These are phyloP conservation scores for Monosporozyma solicola DNA, from an alignment of 805 yeast species.

Conservation along the genomic window DNA sequence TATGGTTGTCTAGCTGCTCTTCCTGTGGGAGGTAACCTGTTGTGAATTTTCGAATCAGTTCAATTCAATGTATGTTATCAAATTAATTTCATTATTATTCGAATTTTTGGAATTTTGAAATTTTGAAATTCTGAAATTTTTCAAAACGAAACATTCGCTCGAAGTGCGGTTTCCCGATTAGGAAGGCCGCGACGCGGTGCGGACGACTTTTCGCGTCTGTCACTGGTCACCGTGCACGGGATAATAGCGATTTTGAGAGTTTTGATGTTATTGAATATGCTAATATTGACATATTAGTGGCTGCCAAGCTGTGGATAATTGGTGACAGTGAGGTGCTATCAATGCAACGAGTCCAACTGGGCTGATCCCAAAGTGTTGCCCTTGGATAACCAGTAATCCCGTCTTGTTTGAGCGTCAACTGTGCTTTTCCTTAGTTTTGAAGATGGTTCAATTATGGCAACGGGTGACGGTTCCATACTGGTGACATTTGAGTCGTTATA, in stretches of 20 bases:
- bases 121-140: neutral
- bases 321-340: no score
- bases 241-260: neutral
- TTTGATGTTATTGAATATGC: neutral
- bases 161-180: neutral
- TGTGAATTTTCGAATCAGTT: no score
- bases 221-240: neutral
- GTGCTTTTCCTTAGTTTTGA: constrained; percentile 11
- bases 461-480: constrained; percentile 1
- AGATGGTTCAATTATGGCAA: neutral
- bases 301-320: neutral
- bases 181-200: neutral
- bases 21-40: neutral
- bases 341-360: neutral
- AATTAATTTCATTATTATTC: neutral
- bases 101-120: neutral
- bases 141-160: neutral
- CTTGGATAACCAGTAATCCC: constrained; percentile 30
- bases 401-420: constrained; percentile 27
- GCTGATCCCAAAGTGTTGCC: constrained; percentile 17
- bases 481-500: neutral
- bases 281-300: no score
- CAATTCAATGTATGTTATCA: neutral
- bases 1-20: neutral
- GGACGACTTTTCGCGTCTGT: neutral